A percentile compares a stretch with the other conserved stretches of the same genome.
Conservation (phyloP, 2,329 filamentous ascomycete species). For the Aspergillus tubingensis region DNA sequence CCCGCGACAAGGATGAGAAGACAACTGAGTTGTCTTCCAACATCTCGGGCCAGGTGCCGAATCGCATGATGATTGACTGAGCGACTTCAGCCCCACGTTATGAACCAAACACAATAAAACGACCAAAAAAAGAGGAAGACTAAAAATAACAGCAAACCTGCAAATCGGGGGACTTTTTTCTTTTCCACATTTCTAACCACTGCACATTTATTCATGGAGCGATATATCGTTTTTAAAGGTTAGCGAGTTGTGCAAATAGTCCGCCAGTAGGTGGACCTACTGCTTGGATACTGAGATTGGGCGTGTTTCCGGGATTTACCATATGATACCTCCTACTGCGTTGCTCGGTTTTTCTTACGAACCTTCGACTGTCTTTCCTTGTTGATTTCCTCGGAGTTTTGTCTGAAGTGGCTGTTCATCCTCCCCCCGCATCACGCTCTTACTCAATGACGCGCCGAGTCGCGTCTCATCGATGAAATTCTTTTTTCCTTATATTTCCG, state of each 20-base stretch:
- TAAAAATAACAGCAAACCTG: slow-evolving; percentile 1
- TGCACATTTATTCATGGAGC: slow-evolving; percentile 2
- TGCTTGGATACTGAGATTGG: slow-evolving; percentile 18
- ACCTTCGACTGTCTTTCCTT: slow-evolving; percentile 14
- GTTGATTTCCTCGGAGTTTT: slow-evolving; percentile 12
- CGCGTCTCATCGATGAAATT: slow-evolving; percentile 22
- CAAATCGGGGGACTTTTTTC: not conserved
- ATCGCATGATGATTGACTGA: slow-evolving; percentile 51
- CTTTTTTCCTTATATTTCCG: slow-evolving; percentile 10
- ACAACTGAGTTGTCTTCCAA: slow-evolving; percentile 46
- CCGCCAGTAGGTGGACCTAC: slow-evolving; percentile 7
- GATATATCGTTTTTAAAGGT: slow-evolving; percentile 18
- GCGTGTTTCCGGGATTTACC: slow-evolving; percentile 26
- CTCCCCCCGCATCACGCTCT: slow-evolving; percentile 8
- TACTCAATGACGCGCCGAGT: slow-evolving; percentile 21
- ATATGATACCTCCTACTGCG: slow-evolving; percentile 34
- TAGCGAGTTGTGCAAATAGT: slow-evolving; percentile 12
- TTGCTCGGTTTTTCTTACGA: slow-evolving; percentile 25
- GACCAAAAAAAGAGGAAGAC: not conserved
- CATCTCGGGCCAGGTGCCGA: slow-evolving; percentile 38
- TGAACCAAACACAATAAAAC: slow-evolving; percentile 14
- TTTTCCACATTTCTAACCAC: not conserved
- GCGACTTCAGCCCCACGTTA: not conserved
- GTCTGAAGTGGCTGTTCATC: not conserved
- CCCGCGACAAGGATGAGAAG: slow-evolving; percentile 52